These are phyloP conservation scores for Naganishia liquefaciens DNA, from an alignment of 1,284 basidiomycete genomes.

Conservation along the genomic window DNA sequence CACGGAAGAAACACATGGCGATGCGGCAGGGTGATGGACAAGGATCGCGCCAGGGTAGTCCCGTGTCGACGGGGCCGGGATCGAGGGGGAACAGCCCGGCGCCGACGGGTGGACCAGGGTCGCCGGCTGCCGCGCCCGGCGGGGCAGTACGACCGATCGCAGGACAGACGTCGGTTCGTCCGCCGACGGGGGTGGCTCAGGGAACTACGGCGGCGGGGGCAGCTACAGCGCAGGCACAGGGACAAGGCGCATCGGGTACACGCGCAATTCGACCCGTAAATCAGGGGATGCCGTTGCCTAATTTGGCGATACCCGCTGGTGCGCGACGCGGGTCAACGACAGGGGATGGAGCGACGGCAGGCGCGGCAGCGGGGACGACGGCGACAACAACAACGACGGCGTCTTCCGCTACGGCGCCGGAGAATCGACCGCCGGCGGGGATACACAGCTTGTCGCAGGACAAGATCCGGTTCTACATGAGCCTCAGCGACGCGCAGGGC, in stretches of 20 bases:
- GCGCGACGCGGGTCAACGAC: slow-evolving; percentile 11
- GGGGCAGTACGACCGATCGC: background rate
- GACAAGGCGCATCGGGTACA: background rate
- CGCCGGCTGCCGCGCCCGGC: slow-evolving; percentile 3
- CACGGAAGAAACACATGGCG: slow-evolving; percentile 23
- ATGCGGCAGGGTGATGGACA: slow-evolving; percentile 19
- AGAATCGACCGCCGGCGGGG: slow-evolving; percentile 17
- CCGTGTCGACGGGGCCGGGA: slow-evolving; percentile 3
- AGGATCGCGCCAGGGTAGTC: slow-evolving; percentile 18
- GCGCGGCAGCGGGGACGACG: background rate
- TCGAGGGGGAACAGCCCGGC: slow-evolving; percentile 22
- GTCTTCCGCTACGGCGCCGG: background rate
- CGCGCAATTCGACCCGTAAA: slow-evolving; percentile 18
- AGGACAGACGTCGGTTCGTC: background rate
- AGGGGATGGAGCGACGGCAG: background rate
- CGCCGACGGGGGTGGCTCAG: background rate
- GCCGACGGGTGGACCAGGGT: slow-evolving; percentile 17
- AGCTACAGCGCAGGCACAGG: too few species aligned
- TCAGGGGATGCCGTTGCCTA: slow-evolving; percentile 22
- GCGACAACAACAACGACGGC: background rate
- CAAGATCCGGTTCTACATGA: slow-evolving; percentile 27
- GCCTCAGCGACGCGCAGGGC: slow-evolving; percentile 23
- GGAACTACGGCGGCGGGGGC: background rate
- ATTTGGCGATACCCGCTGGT: slow-evolving; percentile 20
- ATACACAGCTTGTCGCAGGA: slow-evolving; percentile 22